Evolutionary conservation across 2,329 filamentous ascomycete genomes (phyloP), one percentile per base, ranked within the genome.

Genomic region (Fusarium kyushuense): DNA sequence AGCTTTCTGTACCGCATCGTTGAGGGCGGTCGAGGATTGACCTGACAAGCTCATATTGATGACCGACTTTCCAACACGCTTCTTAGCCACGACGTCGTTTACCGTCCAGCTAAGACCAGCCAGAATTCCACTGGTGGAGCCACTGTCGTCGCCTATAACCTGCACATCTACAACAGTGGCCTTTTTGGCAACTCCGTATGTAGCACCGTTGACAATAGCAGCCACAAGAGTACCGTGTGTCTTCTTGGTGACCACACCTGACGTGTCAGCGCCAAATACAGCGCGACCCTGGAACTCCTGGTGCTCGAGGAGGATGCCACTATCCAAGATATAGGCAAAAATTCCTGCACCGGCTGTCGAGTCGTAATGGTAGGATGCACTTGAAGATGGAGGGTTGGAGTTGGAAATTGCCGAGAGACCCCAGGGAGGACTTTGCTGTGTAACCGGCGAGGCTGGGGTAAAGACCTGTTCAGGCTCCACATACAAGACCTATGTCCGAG

Each of bases 11-110:
- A 72, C 65, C 0, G 70, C 71, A 11, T 70, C 42, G 17, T 73
- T 73, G 16, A 71, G 17, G 3, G 62, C 56, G 0, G 17, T 21
- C 0, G 72, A 73, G 4, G 38, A 41, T 1, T 1, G 1, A 5
- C 58, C 42, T 0, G 60, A 45, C 7, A 85, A 75, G 11, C 81
- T 83, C 78, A 86, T 80, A 69, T 78, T 82, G 27, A 83, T 76
- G 19, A 84, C 80, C 2, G 82, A 74, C 5, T 77, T 75, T 1
- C 56, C 63, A 11, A 64, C 64, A 4, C 73, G 70, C 3, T 72
- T 72, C 27, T 74, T 74, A 14, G 70, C 33, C 6, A 70, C 48
- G 12, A 78, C 70, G 32, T 80, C 77, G 12, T 72, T 69, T 8
- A 77, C 74, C 5, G 75, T 75, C 78, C 78, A 80, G 54, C 66